These are phyloP conservation scores for Scheffersomyces segobiensis DNA, from an alignment of 1,139 yeast genomes.

Conservation along the genomic window DNA sequence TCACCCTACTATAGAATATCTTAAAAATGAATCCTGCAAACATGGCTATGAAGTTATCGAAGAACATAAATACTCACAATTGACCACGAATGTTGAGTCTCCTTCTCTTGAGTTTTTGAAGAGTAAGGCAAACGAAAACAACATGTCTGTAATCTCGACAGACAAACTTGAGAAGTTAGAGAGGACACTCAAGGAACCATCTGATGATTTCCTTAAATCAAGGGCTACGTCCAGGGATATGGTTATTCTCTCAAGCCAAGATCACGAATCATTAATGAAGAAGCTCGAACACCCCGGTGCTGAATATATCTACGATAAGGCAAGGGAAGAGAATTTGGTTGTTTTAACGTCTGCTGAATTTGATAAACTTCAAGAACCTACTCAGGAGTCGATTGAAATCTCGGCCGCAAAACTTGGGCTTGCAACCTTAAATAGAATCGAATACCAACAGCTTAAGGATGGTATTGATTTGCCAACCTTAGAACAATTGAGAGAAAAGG, in stretches of 20 bases:
- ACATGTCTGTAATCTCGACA: constrained; percentile 7
- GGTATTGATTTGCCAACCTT: constrained; percentile 23
- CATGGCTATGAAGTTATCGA: constrained; percentile 7
- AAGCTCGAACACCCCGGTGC: constrained; percentile 18
- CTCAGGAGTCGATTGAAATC: constrained; percentile 11
- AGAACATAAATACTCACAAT: neutral
- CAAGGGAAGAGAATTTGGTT: constrained; percentile 23
- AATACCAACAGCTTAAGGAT: constrained; percentile 13
- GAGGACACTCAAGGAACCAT: constrained; percentile 17
- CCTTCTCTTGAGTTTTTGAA: constrained; percentile 26
- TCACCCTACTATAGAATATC: constrained; percentile 9
- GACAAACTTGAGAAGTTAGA: constrained; percentile 13
- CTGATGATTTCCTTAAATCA: constrained; percentile 13
- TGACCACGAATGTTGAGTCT: constrained; percentile 10
- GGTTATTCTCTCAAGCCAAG: constrained; percentile 28
- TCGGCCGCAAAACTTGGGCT: constrained; percentile 18
- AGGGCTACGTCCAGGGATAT: constrained; percentile 22
- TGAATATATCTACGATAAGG: constrained; percentile 21
- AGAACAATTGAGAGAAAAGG: constrained; percentile 24
- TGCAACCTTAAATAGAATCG: constrained; percentile 12
- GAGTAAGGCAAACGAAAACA: constrained; percentile 13
- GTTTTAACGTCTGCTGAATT: constrained; percentile 23
- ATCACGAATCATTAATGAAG: constrained; percentile 16
- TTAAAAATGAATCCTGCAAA: constrained; percentile 6
- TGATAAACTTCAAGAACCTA: constrained; percentile 21